These are phyloP conservation scores for Angophora floribunda DNA, from an alignment of 345 rosid species.

Conservation along the genomic window DNA sequence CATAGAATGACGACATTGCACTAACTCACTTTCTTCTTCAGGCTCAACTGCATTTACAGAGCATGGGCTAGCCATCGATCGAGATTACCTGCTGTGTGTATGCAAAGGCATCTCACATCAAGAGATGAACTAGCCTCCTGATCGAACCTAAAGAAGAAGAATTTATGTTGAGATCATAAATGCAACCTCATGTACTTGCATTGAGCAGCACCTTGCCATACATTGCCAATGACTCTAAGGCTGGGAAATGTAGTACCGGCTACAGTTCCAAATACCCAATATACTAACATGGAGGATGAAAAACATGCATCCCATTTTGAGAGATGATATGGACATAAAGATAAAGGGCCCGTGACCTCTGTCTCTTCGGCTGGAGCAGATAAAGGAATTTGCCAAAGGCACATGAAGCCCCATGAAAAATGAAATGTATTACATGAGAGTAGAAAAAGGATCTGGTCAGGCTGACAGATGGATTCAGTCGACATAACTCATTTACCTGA, in stretches of 20 bases:
- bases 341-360: background rate
- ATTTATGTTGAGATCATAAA: background rate
- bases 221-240: background rate
- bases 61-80: background rate
- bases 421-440: background rate
- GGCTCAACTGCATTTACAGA: background rate
- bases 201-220: background rate
- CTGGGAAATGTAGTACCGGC: background rate
- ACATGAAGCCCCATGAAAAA: background rate
- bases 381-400: background rate
- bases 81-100: background rate
- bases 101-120: background rate
- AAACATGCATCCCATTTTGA: background rate
- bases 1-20: background rate
- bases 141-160: background rate
- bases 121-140: background rate
- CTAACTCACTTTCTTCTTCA: background rate
- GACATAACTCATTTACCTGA: background rate
- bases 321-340: background rate
- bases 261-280: background rate
- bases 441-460: background rate
- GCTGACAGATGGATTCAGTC: background rate
- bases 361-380: background rate
- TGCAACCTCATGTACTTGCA: background rate
- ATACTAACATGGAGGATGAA: background rate